phyloP scores from a whole-genome alignment of 176 grass and related monocot genomes.

The Secale cereale region DNA sequence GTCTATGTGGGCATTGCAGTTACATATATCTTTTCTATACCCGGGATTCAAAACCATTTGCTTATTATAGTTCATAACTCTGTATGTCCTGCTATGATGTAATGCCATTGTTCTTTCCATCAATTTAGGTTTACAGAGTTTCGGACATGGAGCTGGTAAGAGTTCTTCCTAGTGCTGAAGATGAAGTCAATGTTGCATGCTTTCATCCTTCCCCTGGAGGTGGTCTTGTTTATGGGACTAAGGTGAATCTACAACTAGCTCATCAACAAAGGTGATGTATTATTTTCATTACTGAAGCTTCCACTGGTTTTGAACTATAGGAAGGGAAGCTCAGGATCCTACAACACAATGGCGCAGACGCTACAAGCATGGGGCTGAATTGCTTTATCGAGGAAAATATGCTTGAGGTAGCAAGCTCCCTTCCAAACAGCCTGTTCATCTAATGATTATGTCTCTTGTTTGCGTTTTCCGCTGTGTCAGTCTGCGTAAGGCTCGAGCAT shows the following conservation, averaged over 20 bases:
- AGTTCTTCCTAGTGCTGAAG: conserved; percentile 52
- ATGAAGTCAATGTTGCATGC: conserved; percentile 95
- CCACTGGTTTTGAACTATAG: conserved; percentile 35
- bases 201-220: conserved; percentile 81
- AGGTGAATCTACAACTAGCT: conserved; percentile 46
- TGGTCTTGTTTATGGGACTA: conserved; percentile 87
- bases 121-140: conserved; percentile 89
- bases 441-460: conserved; percentile 1
- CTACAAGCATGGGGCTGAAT: conserved; percentile 42
- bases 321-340: conserved; percentile 98
- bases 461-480: not conserved
- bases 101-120: conserved; percentile 25
- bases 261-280: not conserved
- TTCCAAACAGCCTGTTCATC: not conserved
- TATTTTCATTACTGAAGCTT: conserved; percentile 29
- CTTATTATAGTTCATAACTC: not conserved
- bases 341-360: conserved; percentile 60
- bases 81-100: not conserved
- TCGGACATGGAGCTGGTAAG: conserved; percentile 97
- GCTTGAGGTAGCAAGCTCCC: conserved; percentile 42
- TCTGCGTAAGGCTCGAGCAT: not conserved
- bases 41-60: not conserved
- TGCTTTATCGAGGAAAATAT: conserved; percentile 68
- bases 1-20: conserved; percentile 13
- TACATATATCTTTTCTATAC: conserved; percentile 17